phyloP scores from a whole-genome alignment of 228 moss, liverwort and hornwort species.

The Sphagnum magellanicum region DNA sequence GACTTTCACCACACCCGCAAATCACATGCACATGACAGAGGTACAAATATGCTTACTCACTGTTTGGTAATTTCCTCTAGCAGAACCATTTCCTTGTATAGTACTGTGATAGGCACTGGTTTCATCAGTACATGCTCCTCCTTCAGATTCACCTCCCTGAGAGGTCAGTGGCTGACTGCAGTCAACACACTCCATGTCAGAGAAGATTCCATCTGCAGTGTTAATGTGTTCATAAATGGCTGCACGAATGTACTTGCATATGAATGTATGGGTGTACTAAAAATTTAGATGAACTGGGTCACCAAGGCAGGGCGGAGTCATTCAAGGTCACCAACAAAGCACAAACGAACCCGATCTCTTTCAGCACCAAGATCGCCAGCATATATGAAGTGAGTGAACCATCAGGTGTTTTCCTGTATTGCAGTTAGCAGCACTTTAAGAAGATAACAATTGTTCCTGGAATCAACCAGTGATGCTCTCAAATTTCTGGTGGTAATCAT shows the following conservation, averaged over 20 bases:
- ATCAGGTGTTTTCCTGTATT: too few relatives aligned
- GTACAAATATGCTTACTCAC: constrained; percentile 13
- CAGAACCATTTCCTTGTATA: background rate
- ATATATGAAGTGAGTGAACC: constrained; percentile 40
- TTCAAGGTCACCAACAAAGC: constrained; percentile 40
- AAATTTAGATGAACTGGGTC: constrained; percentile 15
- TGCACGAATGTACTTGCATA: background rate
- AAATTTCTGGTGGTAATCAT: too few relatives aligned
- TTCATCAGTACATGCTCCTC: background rate
- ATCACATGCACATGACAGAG: constrained; percentile 39
- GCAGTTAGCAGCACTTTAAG: too few relatives aligned
- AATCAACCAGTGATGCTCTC: too few relatives aligned
- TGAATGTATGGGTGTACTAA: background rate
- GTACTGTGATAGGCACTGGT: background rate
- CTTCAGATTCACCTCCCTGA: background rate
- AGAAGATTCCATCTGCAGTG: background rate
- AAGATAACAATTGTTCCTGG: too few relatives aligned
- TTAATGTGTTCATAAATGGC: background rate
- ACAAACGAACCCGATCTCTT: constrained; percentile 54
- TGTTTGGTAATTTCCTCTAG: background rate
- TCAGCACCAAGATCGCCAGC: constrained; percentile 45
- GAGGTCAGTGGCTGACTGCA: background rate
- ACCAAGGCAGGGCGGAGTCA: constrained; percentile 30
- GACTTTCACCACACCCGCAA: constrained; percentile 21
- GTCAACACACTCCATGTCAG: background rate